phyloP scores from a whole-genome alignment of 176 grass and related monocot genomes.

The Zea luxurians region DNA sequence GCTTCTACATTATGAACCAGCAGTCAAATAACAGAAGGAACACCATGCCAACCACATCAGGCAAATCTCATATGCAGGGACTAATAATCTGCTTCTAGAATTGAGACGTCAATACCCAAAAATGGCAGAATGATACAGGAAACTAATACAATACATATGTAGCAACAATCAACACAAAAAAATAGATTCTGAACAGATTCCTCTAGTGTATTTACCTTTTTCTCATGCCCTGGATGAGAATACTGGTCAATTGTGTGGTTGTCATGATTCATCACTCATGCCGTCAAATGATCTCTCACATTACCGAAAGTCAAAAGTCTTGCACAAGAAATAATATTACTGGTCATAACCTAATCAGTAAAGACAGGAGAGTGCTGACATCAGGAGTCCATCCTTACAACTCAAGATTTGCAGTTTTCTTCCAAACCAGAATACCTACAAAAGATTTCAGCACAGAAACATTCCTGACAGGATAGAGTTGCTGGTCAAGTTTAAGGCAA shows the following conservation, averaged over 20 bases:
- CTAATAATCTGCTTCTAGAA: conserved; percentile 9
- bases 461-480: conserved; percentile 16
- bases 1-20: neutral
- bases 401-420: conserved; percentile 9
- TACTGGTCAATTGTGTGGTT: neutral
- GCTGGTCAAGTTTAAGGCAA: neutral
- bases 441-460: neutral
- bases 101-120: neutral
- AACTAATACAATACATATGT: neutral
- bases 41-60: neutral
- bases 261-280: neutral
- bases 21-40: conserved; percentile 20
- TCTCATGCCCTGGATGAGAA: neutral
- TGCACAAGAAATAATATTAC: neutral
- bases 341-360: conserved; percentile 5
- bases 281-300: neutral
- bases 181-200: conserved; percentile 4
- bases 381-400: conserved; percentile 15
- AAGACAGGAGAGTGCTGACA: neutral
- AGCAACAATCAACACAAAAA: neutral
- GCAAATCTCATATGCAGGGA: conserved; percentile 16
- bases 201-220: neutral
- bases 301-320: neutral
- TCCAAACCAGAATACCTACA: conserved; percentile 25
- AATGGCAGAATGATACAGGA: neutral